These are phyloP conservation scores for Solanum chiquidenum DNA, from an alignment of 257 asterid genomes.

Conservation along the genomic window DNA sequence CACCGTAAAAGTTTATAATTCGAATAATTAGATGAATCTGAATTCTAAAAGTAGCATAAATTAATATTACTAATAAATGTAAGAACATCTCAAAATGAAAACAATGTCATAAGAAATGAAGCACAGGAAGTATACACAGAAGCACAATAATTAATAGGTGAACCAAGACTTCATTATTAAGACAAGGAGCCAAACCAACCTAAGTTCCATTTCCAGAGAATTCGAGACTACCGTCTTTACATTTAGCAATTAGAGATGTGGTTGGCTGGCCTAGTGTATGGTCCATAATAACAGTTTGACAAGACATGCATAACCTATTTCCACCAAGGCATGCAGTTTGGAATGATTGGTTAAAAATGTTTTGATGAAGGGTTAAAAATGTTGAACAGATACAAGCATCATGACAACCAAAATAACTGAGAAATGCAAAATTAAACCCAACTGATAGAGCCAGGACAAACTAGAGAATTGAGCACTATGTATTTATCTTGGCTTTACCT, in stretches of 20 bases:
- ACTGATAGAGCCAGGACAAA: background rate
- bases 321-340: background rate
- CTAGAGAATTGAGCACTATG: background rate
- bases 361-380: background rate
- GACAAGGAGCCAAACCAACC: background rate
- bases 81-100: background rate
- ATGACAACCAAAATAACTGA: background rate
- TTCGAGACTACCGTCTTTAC: background rate
- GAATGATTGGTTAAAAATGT: background rate
- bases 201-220: background rate
- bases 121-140: background rate
- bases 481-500: slow-evolving; percentile 32
- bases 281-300: background rate
- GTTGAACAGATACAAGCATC: background rate
- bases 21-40: background rate
- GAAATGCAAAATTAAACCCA: background rate
- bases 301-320: background rate
- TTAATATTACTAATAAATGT: background rate
- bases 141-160: background rate
- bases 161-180: background rate
- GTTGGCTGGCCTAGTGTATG: background rate
- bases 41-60: background rate
- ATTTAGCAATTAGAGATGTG: background rate
- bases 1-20: background rate
- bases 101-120: background rate